These are phyloP conservation scores for Cucurbita pepo DNA, from an alignment of 306 rosid genomes.

Conservation along the genomic window DNA sequence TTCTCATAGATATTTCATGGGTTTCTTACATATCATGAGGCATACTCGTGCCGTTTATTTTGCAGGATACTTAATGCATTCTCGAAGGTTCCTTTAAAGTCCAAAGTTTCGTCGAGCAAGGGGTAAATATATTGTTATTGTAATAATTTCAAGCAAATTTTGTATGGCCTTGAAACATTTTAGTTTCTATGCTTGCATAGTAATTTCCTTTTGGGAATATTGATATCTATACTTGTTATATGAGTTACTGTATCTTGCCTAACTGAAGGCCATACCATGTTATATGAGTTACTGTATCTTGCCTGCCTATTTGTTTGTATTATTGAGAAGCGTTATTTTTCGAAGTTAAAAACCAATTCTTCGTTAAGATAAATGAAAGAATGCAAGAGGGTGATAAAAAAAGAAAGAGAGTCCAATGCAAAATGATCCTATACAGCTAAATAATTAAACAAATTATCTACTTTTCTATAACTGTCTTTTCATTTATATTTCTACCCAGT, in stretches of 20 bases:
- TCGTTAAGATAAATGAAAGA: neutral
- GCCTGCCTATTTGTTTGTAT: neutral
- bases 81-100: slow-evolving; percentile 55
- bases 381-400: neutral
- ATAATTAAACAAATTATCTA: neutral
- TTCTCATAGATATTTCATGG: neutral
- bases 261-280: neutral
- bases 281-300: neutral
- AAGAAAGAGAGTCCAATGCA: neutral
- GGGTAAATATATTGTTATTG: slow-evolving; percentile 24
- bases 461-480: slow-evolving; percentile 4
- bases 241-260: neutral
- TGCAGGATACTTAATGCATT: slow-evolving; percentile 71
- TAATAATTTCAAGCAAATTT: neutral
- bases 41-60: neutral
- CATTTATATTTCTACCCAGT: slow-evolving; percentile 17
- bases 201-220: neutral
- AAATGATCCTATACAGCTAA: neutral
- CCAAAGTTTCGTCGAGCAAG: slow-evolving; percentile 39
- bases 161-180: neutral
- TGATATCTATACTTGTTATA: neutral
- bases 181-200: neutral
- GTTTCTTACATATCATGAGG: neutral
- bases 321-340: neutral
- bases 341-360: neutral